Percentiles rank a stretch among this genome's conserved stretches.
These are phyloP conservation scores for Leishmania amazonensis DNA, from an alignment of 208 protist species.

Conservation along the genomic window DNA sequence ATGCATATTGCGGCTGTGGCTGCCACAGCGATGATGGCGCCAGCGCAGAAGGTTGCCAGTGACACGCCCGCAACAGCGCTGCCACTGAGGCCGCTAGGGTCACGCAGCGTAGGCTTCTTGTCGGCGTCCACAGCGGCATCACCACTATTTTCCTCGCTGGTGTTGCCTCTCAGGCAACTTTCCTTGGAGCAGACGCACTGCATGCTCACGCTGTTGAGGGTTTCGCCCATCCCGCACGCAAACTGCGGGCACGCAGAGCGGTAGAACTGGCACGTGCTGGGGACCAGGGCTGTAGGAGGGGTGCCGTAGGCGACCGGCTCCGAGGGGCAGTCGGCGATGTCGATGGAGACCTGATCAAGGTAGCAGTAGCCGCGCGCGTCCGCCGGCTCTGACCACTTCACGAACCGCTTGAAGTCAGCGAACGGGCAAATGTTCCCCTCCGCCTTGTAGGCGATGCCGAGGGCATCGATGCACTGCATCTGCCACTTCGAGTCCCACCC, in stretches of 20 bases:
- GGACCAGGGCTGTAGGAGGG: conserved; percentile 12
- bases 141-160: neutral
- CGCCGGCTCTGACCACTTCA: conserved; percentile 43
- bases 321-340: conserved; percentile 38
- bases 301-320: conserved; percentile 19
- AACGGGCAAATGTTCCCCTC: conserved; percentile 49
- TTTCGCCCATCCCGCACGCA: conserved; percentile 28
- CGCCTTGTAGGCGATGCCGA: conserved; percentile 40
- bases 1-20: conserved; percentile 21
- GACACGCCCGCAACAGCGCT: conserved; percentile 33
- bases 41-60: conserved; percentile 30
- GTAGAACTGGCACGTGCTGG: conserved; percentile 38
- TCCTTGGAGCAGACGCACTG: conserved; percentile 35
- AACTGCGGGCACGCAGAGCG: conserved; percentile 29
- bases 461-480: conserved; percentile 54
- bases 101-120: neutral
- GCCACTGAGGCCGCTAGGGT: conserved; percentile 16
- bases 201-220: conserved; percentile 27
- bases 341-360: conserved; percentile 37
- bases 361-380: conserved; percentile 53
- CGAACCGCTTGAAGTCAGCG: conserved; percentile 51
- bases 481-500: conserved; percentile 41
- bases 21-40: conserved; percentile 21
- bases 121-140: neutral
- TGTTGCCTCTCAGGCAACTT: conserved; percentile 8